Conservation (phyloP, 208 protist genomes). For the Leishmania braziliensis region DNA sequence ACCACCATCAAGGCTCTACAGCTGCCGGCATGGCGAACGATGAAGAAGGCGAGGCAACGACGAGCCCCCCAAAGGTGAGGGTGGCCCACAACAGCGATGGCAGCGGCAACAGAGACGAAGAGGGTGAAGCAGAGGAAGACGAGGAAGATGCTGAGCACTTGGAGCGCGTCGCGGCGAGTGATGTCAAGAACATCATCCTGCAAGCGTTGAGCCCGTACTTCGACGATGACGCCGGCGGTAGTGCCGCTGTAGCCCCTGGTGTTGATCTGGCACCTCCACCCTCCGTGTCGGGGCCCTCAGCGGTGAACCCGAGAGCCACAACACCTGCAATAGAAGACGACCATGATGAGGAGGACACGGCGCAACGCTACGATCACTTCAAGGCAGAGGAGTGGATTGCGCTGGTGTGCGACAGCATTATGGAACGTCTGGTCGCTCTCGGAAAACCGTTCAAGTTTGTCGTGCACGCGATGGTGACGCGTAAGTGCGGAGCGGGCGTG, state of each 20-base stretch:
- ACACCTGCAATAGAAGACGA: slow-evolving; percentile 16
- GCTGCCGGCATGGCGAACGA: neutral
- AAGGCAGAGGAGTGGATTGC: slow-evolving; percentile 75
- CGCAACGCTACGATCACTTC: slow-evolving; percentile 81
- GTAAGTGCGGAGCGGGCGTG: slow-evolving; percentile 82
- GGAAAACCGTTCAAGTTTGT: slow-evolving; percentile 90
- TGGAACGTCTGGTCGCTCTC: slow-evolving; percentile 76
- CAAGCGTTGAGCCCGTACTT: slow-evolving; percentile 85
- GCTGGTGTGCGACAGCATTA: slow-evolving; percentile 84
- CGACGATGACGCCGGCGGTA: slow-evolving; percentile 73
- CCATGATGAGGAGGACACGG: slow-evolving; percentile 44
- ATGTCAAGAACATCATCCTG: slow-evolving; percentile 90
- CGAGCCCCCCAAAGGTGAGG: too few relatives aligned
- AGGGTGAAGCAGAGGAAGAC: slow-evolving; percentile 26
- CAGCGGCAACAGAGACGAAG: slow-evolving; percentile 3
- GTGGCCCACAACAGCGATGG: neutral
- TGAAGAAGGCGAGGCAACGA: neutral
- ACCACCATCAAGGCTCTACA: neutral
- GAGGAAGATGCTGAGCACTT: slow-evolving; percentile 28
- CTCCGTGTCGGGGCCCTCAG: neutral
- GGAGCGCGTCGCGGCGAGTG: slow-evolving; percentile 65
- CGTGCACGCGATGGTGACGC: slow-evolving; percentile 80
- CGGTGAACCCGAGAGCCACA: neutral
- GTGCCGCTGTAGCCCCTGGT: slow-evolving; percentile 11
- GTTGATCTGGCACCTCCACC: slow-evolving; percentile 2